These are phyloP conservation scores for Kazachstania viticola DNA, from an alignment of 805 yeast species.

Conservation along the genomic window DNA sequence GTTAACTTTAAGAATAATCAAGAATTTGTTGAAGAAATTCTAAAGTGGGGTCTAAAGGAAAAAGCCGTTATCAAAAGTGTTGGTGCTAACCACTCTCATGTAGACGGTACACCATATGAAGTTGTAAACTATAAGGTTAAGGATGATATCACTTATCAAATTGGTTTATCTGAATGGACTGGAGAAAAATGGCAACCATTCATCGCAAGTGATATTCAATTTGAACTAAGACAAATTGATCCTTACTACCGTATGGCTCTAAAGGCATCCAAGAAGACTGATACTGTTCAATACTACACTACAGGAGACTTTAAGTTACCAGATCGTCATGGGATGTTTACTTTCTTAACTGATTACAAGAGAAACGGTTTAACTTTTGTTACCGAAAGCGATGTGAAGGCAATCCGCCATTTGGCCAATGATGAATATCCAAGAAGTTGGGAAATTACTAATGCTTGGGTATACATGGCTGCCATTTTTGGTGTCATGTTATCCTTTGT, in stretches of 20 bases:
- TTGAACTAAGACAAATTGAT: conserved; percentile 82
- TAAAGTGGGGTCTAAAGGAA: conserved; percentile 67
- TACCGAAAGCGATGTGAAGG: conserved; percentile 53
- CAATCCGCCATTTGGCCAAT: conserved; percentile 89
- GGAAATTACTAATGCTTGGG: conserved; percentile 90
- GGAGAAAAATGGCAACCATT: conserved; percentile 63
- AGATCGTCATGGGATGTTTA: conserved; percentile 94
- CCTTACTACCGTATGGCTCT: conserved; percentile 83
- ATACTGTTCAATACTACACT: conserved; percentile 37
- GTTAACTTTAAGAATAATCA: conserved; percentile 26
- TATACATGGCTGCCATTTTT: conserved; percentile 61
- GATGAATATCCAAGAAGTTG: conserved; percentile 90
- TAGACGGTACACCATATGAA: conserved; percentile 32
- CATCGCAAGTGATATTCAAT: conserved; percentile 53
- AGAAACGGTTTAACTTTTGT: conserved; percentile 67
- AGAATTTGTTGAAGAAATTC: conserved; percentile 34
- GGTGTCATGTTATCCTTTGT: conserved; percentile 71
- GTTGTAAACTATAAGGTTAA: conserved; percentile 54
- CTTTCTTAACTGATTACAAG: conserved; percentile 67
- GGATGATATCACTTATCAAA: conserved; percentile 51
- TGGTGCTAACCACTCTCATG: conserved; percentile 43
- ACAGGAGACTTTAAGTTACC: conserved; percentile 60
- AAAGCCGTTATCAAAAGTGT: conserved; percentile 49
- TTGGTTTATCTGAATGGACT: conserved; percentile 38
- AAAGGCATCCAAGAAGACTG: conserved; percentile 28